Evolutionary conservation across 345 rosid genomes (phyloP), one percentile per base, ranked within the genome.

Genomic region (Populus euphratica): DNA sequence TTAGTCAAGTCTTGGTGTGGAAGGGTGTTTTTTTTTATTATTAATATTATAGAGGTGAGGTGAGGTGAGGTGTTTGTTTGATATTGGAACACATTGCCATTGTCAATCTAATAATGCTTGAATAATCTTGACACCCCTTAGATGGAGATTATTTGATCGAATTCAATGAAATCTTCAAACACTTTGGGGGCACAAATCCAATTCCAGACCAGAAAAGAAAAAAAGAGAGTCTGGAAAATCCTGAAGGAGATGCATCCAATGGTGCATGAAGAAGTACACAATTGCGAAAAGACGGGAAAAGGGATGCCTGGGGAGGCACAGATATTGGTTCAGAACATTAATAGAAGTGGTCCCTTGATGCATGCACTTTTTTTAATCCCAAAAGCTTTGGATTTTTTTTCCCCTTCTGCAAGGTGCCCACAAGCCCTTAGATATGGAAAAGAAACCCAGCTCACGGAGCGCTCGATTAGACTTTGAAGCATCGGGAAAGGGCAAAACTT

Each of bases 401-500:
- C 5, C 9, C 16, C 17, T 8, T 43, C 67, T 75, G 65, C 16
- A n/a, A 49, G 25, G 74, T 29, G 38, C 74, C 25, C 20, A 39
- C 11, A 36, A 75, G 16, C 7, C 11, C 13, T 8, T 23, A 16
- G 69, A 35, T 4, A 35, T 31, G 78, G 16, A 39, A 39, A 38
- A 52, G 56, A 27, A 39, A 25, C 0, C 41, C 41, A 38, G 18
- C 59, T 52, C 20, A 18, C 0, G 59, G 59, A 36, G 20, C 16
- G 6, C 43, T 70, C 25, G 62, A 36, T 52, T 50, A 35, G 62
- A 33, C 62, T 12, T 75, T 39, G 8, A 36, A 33, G 63, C 70
- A 50, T 41, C 13, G 76, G 80, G 72, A 71, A 71, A 70, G 75
- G 31, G 12, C 75, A 77, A n/a, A 2, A 17, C 44, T 71, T n/a